These are phyloP conservation scores for Aspergillus alliaceus DNA, from an alignment of 2,329 filamentous ascomycete genomes.

Conservation along the genomic window DNA sequence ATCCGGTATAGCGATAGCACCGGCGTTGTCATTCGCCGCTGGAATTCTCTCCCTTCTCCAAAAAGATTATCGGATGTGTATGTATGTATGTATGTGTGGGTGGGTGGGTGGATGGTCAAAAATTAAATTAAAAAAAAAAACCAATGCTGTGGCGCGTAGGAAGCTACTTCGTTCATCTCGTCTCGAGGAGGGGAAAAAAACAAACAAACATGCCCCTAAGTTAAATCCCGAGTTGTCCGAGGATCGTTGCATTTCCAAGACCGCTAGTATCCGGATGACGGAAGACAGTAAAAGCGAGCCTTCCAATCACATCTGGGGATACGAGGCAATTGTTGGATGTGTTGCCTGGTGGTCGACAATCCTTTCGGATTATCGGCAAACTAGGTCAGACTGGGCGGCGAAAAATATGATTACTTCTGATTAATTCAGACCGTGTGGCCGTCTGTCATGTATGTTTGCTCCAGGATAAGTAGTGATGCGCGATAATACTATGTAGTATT, in stretches of 20 bases:
- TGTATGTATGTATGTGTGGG: background rate
- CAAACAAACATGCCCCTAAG: background rate
- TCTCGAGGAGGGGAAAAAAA: background rate
- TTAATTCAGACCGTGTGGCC: background rate
- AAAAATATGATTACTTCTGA: background rate
- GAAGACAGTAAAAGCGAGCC: constrained; percentile 1
- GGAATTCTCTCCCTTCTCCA: background rate
- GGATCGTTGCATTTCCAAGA: constrained; percentile 5
- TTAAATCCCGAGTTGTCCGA: background rate
- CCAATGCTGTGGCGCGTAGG: too few relatives aligned
- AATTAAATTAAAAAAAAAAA: background rate
- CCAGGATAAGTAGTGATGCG: background rate
- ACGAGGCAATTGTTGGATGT: background rate
- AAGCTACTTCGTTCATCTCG: background rate
- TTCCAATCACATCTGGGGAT: constrained; percentile 2
- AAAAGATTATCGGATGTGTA: too few relatives aligned
- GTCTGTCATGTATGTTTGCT: background rate
- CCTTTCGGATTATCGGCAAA: constrained; percentile 9
- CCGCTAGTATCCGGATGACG: constrained; percentile 8
- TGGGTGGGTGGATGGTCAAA: background rate
- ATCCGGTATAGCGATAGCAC: too few relatives aligned
- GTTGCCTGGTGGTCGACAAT: background rate
- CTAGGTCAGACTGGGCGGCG: background rate
- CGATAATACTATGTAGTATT: background rate
- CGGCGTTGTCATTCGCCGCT: background rate